phyloP scores from a whole-genome alignment of 352 stramenopile species.

The Achlya hypogyna region DNA sequence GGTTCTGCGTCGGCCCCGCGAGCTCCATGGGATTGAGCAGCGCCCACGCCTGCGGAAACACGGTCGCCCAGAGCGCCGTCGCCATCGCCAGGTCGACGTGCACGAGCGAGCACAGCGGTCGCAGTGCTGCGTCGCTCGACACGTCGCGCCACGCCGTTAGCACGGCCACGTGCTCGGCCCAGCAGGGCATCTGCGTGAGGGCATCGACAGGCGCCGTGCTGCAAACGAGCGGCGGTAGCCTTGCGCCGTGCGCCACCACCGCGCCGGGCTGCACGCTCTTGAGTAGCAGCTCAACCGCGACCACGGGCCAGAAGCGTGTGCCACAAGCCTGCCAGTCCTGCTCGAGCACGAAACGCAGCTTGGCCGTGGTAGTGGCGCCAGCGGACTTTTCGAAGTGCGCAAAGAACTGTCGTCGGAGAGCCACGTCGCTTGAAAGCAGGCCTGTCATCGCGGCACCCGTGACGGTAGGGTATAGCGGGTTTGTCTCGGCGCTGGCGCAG shows the following conservation, averaged over 20 bases:
- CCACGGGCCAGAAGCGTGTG: constrained; percentile 73
- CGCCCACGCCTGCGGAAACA: constrained; percentile 36
- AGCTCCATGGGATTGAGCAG: constrained; percentile 38
- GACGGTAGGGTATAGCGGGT: constrained; percentile 41
- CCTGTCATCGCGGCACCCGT: constrained; percentile 73
- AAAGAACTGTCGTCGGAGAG: constrained; percentile 63
- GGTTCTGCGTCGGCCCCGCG: constrained; percentile 39
- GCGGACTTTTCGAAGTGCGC: constrained; percentile 35
- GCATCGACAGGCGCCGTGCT: not conserved
- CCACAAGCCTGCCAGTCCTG: constrained; percentile 84
- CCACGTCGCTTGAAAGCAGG: constrained; percentile 57
- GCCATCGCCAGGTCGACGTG: constrained; percentile 81
- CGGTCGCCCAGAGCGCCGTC: constrained; percentile 69
- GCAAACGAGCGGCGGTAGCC: not conserved
- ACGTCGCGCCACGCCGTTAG: constrained; percentile 24
- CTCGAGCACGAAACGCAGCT: constrained; percentile 59
- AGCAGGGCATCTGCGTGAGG: not conserved
- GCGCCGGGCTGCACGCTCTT: not conserved
- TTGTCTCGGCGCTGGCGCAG: constrained; percentile 51
- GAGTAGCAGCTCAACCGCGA: constrained; percentile 67
- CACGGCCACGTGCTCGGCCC: not conserved
- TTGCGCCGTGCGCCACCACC: not conserved
- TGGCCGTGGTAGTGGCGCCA: constrained; percentile 32
- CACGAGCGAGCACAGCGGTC: constrained; percentile 50
- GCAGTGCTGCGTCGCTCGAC: constrained; percentile 33